Percentiles rank a stretch among this genome's conserved stretches.
Evolutionary conservation across 2,329 filamentous ascomycete species (phyloP).

Genomic region (Trichoderma simmonsii): DNA sequence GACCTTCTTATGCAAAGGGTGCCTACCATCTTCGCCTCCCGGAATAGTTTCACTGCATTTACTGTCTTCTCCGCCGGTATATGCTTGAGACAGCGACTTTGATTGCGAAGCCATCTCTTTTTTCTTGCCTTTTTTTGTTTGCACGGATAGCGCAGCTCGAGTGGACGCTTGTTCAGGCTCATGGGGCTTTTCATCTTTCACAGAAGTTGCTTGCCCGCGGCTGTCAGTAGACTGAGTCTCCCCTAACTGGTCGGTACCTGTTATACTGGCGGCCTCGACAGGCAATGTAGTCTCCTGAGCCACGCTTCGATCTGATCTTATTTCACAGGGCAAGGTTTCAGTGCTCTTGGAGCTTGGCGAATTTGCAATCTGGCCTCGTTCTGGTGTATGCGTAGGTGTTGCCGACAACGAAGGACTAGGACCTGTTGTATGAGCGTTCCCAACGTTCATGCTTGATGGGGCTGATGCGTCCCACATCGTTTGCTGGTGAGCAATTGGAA

Average conservation of each 20-base stretch:
- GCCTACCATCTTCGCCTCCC: conserved; percentile 14
- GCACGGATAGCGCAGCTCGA: background rate
- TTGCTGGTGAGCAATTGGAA: conserved; percentile 8
- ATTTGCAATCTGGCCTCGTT: background rate
- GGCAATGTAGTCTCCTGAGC: background rate
- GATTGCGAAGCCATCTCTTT: conserved; percentile 24
- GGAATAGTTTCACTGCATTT: background rate
- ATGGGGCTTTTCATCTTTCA: background rate
- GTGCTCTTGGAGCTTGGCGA: background rate
- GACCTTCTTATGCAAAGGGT: conserved; percentile 16
- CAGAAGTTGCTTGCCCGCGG: background rate
- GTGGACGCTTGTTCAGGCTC: background rate
- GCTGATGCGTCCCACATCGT: background rate
- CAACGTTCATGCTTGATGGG: background rate
- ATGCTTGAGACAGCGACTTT: conserved; percentile 32
- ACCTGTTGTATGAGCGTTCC: background rate
- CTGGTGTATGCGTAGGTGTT: background rate
- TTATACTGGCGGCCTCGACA: background rate
- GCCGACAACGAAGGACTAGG: background rate
- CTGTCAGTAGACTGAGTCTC: no score
- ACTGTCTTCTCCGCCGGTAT: conserved; percentile 16
- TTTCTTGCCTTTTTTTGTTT: background rate
- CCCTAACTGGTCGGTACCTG: background rate
- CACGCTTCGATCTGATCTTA: background rate
- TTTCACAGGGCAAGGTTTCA: background rate